Evolutionary conservation across 108 stramenopile genomes (phyloP), one percentile per base, ranked within the genome.

Genomic region (Nitzschia inconspicua): DNA sequence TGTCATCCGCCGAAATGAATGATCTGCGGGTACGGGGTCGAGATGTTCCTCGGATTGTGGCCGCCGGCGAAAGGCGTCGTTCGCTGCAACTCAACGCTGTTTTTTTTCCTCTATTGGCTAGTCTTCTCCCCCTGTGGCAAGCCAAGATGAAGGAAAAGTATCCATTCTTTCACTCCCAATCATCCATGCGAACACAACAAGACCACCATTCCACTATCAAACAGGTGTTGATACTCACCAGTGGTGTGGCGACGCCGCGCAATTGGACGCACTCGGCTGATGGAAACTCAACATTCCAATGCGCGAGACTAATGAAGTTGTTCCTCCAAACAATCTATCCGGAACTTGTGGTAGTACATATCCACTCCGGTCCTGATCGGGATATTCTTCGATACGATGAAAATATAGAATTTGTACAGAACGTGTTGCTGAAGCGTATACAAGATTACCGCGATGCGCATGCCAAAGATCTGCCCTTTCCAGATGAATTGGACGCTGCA

Each of bases 331-430:
- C 63, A 6, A 47, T 85, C 2, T 85, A 79, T 48, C 88, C 93
- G 0, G 88, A 87, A 30, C 57, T 95, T 20, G 67, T 75, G 0
- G 89, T 94, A 8, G 82, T 91, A 10, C 68, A 80, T 36, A 72
- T 96, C 18, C 89, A 96, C 64, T 96, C 95, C 5, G n/a, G n/a
- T n/a, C n/a, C n/a, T n/a, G 62, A 78, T 25, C 83, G 86, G n/a
- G 91, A 96, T 49, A 80, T 97, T 34, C 96, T 97, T 61, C 85
- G 96, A 10, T 98, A 96, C 60, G 96, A 97, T 52, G 95, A 97
- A 52, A 98, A 98, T 67, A 95, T 97, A 22, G 50, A 66, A 3
- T 98, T 98, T 58, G 94, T 93, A n/a, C 88, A 95, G 42, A 60
- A 77, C 23, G 93, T 93, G 53, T 82, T 97, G 7, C 61, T 93